phyloP scores from a whole-genome alignment of 495 filamentous ascomycete species.

The Monascus purpureus region DNA sequence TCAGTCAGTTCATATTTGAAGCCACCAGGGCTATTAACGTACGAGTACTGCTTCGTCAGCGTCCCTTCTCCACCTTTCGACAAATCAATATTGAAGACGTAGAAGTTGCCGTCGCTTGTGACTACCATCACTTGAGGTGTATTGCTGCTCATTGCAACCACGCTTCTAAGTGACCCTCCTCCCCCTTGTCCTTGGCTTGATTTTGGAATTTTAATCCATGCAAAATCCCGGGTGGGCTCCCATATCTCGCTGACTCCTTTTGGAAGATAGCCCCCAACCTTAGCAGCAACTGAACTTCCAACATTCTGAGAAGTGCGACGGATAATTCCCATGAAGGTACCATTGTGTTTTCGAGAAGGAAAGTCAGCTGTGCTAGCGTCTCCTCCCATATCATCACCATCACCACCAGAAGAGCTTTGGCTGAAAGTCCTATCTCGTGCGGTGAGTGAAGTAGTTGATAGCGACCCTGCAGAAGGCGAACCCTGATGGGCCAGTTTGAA shows the following conservation, averaged over 20 bases:
- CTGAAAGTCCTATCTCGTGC: slow-evolving; percentile 26
- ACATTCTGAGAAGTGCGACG: slow-evolving; percentile 95
- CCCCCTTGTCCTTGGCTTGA: slow-evolving; percentile 20
- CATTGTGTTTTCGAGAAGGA: slow-evolving; percentile 35
- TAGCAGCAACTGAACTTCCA: slow-evolving; percentile 76
- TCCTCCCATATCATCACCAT: slow-evolving; percentile 21
- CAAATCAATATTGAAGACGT: slow-evolving; percentile 88
- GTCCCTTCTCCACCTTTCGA: slow-evolving; percentile 91
- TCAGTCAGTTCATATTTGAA: slow-evolving; percentile 3
- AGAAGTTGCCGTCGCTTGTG: slow-evolving; percentile 88
- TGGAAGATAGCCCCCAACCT: slow-evolving; percentile 81
- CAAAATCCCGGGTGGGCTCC: slow-evolving; percentile 92
- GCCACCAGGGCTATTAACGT: slow-evolving; percentile 19
- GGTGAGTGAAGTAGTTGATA: slow-evolving; percentile 16
- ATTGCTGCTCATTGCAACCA: slow-evolving; percentile 88
- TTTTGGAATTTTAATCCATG: slow-evolving; percentile 87
- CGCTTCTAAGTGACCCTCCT: slow-evolving; percentile 49
- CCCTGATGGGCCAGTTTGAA: slow-evolving; percentile 55
- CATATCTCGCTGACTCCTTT: slow-evolving; percentile 91
- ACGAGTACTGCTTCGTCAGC: slow-evolving; percentile 81
- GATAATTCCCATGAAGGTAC: slow-evolving; percentile 74
- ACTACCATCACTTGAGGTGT: slow-evolving; percentile 96
- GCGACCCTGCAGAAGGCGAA: slow-evolving; percentile 16
- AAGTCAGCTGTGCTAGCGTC: slow-evolving; percentile 19
- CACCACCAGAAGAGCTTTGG: slow-evolving; percentile 20